These are phyloP conservation scores for Parathielavia hyrcaniae DNA, from an alignment of 495 filamentous ascomycete species.

Conservation along the genomic window DNA sequence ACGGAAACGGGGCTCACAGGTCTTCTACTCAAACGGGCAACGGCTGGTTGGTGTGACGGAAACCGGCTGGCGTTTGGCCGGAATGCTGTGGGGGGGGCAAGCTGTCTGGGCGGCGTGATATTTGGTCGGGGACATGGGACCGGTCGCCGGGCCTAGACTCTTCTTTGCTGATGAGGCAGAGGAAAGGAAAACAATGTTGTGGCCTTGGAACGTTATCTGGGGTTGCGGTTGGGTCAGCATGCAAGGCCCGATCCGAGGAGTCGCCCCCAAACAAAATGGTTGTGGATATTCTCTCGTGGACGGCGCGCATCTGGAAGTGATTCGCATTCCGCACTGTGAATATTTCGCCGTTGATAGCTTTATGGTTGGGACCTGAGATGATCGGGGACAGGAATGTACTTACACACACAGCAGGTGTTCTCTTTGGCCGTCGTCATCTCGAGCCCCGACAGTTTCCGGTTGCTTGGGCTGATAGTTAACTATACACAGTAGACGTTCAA, in stretches of 20 bases:
- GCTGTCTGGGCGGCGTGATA: slow-evolving; percentile 8
- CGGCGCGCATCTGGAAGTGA: no score
- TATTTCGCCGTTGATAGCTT: no score
- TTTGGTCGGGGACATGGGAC: slow-evolving; percentile 4
- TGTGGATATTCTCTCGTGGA: not conserved
- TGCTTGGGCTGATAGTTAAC: no score
- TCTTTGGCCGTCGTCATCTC: no score
- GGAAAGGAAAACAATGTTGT: not conserved
- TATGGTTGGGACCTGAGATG: no score
- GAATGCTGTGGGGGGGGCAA: not conserved
- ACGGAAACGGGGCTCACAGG: slow-evolving; percentile 3
- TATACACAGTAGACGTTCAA: no score
- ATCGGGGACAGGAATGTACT: no score
- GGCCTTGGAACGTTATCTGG: not conserved
- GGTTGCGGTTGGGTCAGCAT: no score
- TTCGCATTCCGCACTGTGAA: no score
- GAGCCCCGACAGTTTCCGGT: no score
- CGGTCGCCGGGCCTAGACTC: slow-evolving; percentile 7
- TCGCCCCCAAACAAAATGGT: no score
- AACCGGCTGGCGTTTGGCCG: slow-evolving; percentile 7
- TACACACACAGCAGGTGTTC: no score
- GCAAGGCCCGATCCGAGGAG: not conserved
- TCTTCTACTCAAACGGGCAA: not conserved
- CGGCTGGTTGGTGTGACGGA: not conserved
- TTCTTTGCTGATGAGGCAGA: not conserved